phyloP scores from a whole-genome alignment of 805 yeast genomes.

The Candida sithepensis region DNA sequence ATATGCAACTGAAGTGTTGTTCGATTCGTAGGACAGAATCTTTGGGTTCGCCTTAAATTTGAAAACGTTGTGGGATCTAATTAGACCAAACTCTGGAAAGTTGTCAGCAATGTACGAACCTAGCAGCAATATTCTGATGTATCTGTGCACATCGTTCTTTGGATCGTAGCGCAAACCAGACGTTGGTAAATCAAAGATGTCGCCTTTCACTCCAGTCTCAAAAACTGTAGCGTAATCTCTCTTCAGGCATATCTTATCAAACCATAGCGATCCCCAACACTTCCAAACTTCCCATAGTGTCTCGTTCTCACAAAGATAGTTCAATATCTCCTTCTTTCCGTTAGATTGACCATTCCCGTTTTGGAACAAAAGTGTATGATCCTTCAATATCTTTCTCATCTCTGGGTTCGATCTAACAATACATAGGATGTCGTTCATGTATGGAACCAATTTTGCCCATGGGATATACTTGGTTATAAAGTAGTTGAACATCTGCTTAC shows the following conservation, averaged over 20 bases:
- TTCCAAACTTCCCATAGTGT: constrained; percentile 75
- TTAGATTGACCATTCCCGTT: constrained; percentile 9
- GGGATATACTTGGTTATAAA: constrained; percentile 59
- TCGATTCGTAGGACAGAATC: constrained; percentile 9
- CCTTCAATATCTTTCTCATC: constrained; percentile 12
- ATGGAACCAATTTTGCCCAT: constrained; percentile 62
- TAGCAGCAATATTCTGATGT: constrained; percentile 47
- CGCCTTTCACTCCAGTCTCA: constrained; percentile 55
- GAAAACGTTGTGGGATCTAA: constrained; percentile 43
- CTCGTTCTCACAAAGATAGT: constrained; percentile 55
- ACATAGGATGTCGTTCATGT: constrained; percentile 55
- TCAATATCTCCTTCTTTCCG: constrained; percentile 38
- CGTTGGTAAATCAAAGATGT: constrained; percentile 61
- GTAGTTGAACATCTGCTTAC: constrained; percentile 46
- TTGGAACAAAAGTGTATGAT: constrained; percentile 7
- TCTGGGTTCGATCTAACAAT: constrained; percentile 28
- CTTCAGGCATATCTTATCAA: constrained; percentile 54
- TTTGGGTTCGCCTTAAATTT: constrained; percentile 27
- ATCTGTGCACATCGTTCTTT: constrained; percentile 47
- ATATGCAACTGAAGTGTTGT: constrained; percentile 19
- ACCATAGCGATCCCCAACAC: constrained; percentile 85
- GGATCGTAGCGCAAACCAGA: constrained; percentile 53
- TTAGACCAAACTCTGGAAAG: constrained; percentile 49
- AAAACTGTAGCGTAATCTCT: constrained; percentile 46
- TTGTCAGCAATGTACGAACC: constrained; percentile 49